Conservation (phyloP, 371 early-diverging fungal genomes). For the Lichtheimia ornata region DNA sequence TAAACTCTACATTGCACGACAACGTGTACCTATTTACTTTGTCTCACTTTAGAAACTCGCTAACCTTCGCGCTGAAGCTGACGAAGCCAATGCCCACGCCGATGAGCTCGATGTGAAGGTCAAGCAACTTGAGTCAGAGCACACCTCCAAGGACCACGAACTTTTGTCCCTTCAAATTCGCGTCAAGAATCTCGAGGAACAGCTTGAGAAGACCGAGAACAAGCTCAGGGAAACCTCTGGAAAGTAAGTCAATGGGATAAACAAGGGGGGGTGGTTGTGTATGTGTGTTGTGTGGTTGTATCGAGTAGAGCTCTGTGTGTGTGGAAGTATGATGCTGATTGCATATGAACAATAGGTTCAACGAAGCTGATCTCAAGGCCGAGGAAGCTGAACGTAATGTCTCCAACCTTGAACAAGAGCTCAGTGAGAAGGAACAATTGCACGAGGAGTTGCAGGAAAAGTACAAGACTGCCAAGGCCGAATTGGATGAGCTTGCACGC, state of each 20-base stretch:
- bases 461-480: constrained; percentile 63
- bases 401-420: constrained; percentile 63
- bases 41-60: constrained; percentile 62
- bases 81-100: constrained; percentile 64
- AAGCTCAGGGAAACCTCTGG: constrained; percentile 57
- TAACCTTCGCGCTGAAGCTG: constrained; percentile 71
- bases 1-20: not conserved
- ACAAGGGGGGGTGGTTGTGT: not conserved
- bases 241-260: constrained; percentile 53
- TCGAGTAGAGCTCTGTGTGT: too few species aligned
- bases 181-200: constrained; percentile 64
- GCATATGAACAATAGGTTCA: constrained; percentile 48
- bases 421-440: constrained; percentile 61
- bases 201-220: constrained; percentile 64
- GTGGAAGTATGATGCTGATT: not conserved
- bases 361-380: constrained; percentile 73
- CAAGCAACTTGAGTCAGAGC: constrained; percentile 67
- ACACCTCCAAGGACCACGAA: constrained; percentile 76
- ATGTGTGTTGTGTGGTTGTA: not conserved
- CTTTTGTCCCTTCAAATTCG: constrained; percentile 71
- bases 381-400: constrained; percentile 77
- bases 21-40: not conserved
- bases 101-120: constrained; percentile 66
- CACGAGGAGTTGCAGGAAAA: constrained; percentile 67
- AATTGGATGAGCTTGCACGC: constrained; percentile 75